Conservation (phyloP, 768 basidiomycete genomes). For the Suillus variegatus region DNA sequence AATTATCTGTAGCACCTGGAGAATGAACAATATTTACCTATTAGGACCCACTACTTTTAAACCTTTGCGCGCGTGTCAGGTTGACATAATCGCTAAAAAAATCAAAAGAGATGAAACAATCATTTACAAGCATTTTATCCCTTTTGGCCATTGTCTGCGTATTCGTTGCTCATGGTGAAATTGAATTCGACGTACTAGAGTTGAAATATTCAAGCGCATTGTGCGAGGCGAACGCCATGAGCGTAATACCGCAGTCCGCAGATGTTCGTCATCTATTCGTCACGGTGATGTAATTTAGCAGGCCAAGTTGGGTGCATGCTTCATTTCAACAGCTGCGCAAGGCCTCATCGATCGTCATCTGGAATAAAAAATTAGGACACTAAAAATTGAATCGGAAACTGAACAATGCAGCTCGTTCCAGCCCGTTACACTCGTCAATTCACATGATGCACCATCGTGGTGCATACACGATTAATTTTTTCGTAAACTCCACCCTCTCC, state of each 20-base stretch:
- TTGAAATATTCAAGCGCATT: background rate
- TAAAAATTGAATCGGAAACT: background rate
- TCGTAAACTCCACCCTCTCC: background rate
- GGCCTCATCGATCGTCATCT: background rate
- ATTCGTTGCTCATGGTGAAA: constrained; percentile 5
- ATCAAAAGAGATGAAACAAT: background rate
- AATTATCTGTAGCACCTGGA: background rate
- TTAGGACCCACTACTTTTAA: background rate
- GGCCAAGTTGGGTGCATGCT: background rate
- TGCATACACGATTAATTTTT: background rate
- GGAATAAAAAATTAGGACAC: background rate
- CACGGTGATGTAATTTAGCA: background rate
- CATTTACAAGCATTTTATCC: constrained; percentile 1
- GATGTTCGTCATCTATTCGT: background rate
- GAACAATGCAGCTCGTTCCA: background rate
- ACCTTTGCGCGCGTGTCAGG: background rate
- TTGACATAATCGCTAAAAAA: background rate
- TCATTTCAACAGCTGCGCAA: background rate
- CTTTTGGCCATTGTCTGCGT: background rate
- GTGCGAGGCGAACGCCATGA: background rate
- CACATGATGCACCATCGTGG: background rate
- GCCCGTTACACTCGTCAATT: background rate
- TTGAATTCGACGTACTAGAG: background rate
- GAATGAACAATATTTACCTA: background rate
- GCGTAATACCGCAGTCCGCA: background rate